phyloP scores from a whole-genome alignment of 352 stramenopile genomes.

The Elongisporangium anandrum region DNA sequence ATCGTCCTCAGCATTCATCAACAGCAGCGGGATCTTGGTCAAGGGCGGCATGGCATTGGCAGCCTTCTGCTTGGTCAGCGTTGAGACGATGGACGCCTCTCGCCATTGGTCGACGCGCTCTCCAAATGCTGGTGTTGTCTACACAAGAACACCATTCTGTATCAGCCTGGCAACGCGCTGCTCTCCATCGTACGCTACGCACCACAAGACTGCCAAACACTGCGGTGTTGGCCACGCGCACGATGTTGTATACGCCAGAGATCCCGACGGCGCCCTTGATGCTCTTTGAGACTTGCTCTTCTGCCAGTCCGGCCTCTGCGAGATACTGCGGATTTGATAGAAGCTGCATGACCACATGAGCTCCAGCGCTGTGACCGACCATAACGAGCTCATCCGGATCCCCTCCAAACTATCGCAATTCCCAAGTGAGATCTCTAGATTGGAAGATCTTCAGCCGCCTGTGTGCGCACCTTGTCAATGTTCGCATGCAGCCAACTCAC shows the following conservation, averaged over 20 bases:
- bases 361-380: constrained; percentile 74
- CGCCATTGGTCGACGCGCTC: constrained; percentile 60
- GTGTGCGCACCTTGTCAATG: constrained; percentile 48
- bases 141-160: neutral
- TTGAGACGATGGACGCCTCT: constrained; percentile 57
- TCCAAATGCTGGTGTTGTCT: constrained; percentile 65
- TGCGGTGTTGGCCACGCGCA: constrained; percentile 64
- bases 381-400: constrained; percentile 56
- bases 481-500: constrained; percentile 63
- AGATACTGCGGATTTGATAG: constrained; percentile 56
- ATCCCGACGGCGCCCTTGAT: constrained; percentile 66
- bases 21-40: constrained; percentile 38
- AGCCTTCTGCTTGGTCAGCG: constrained; percentile 29
- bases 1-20: constrained; percentile 70
- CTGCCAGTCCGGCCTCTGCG: constrained; percentile 22
- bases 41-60: constrained; percentile 28
- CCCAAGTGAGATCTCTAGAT: neutral
- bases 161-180: neutral
- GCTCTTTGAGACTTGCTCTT: constrained; percentile 19
- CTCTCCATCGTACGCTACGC: neutral
- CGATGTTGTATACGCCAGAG: constrained; percentile 85
- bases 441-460: neutral
- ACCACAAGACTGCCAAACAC: constrained; percentile 70
- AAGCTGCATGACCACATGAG: constrained; percentile 71
- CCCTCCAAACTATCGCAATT: constrained; percentile 51